Evolutionary conservation across 495 filamentous ascomycete genomes (phyloP).

Genomic region (Hyaloscypha variabilis): DNA sequence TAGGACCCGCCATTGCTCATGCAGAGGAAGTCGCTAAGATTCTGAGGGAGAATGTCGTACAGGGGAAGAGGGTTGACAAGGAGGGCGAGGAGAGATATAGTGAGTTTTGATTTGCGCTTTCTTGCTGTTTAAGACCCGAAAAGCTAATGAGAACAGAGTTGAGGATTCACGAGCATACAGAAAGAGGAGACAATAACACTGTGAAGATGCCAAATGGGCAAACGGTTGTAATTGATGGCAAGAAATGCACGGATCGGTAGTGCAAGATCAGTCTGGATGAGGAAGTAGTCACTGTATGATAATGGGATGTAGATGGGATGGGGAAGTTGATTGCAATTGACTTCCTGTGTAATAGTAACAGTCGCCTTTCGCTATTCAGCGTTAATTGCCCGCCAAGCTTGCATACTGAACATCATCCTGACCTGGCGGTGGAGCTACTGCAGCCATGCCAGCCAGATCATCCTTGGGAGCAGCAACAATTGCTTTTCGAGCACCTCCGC

Average conservation of each 20-base stretch:
- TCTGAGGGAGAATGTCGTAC: conserved; percentile 83
- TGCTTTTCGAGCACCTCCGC: conserved; percentile 35
- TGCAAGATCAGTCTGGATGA: not conserved
- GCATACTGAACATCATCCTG: conserved; percentile 79
- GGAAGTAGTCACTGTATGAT: not conserved
- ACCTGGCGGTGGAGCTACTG: conserved; percentile 84
- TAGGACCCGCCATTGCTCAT: conserved; percentile 61
- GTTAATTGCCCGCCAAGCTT: conserved; percentile 83
- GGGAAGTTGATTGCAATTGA: not conserved
- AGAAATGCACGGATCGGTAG: conserved; percentile 41
- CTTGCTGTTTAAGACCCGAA: not conserved
- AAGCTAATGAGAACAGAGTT: conserved; percentile 58
- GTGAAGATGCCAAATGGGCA: conserved; percentile 61
- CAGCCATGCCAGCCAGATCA: conserved; percentile 48
- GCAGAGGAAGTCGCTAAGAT: conserved; percentile 84
- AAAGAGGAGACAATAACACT: conserved; percentile 89
- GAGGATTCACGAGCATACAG: conserved; percentile 85
- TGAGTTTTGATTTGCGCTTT: conserved; percentile 40
- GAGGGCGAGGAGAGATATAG: conserved; percentile 65
- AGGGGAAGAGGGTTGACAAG: conserved; percentile 61
- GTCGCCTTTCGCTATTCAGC: too few species aligned
- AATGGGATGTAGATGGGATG: not conserved
- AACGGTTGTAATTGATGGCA: conserved; percentile 46
- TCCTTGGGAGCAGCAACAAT: conserved; percentile 39
- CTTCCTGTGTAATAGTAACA: not conserved